phyloP scores from a whole-genome alignment of 768 basidiomycete genomes.

The Boletus pseudopeckii region DNA sequence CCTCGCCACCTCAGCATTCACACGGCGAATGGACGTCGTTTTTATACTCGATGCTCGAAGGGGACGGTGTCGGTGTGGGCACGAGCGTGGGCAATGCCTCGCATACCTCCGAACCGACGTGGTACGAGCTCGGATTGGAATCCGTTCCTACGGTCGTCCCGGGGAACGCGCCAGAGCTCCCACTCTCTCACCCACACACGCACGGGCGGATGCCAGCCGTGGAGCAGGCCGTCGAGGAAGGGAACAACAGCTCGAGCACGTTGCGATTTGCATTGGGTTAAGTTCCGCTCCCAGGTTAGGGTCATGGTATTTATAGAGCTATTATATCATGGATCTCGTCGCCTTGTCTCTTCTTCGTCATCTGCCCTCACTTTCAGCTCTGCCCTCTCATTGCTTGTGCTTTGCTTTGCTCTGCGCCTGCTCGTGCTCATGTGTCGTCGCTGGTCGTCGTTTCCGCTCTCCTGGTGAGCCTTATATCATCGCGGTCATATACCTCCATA shows the following conservation, averaged over 20 bases:
- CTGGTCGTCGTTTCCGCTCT: conserved; percentile 4
- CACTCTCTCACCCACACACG: conserved; percentile 10
- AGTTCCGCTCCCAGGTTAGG: neutral
- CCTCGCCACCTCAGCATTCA: conserved; percentile 1
- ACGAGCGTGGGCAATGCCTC: neutral
- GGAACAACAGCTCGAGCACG: conserved; percentile 27
- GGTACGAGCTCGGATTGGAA: conserved; percentile 30
- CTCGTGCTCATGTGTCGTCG: conserved; percentile 2
- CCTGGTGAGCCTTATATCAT: conserved; percentile 12
- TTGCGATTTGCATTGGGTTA: conserved; percentile 31
- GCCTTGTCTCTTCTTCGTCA: neutral
- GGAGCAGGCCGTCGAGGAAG: conserved; percentile 22
- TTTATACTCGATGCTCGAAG: conserved; percentile 33
- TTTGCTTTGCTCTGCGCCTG: neutral
- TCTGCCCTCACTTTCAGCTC: neutral
- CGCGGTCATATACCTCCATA: conserved; percentile 1
- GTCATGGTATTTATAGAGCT: conserved; percentile 27
- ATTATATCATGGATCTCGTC: conserved; percentile 15
- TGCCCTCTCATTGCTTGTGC: neutral
- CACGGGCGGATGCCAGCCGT: neutral
- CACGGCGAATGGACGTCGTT: conserved; percentile 34
- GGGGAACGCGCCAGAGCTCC: conserved; percentile 7
- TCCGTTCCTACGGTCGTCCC: conserved; percentile 14
- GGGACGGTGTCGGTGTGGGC: conserved; percentile 22
- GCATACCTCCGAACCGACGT: conserved; percentile 16